Conservation (phyloP, 225 moss, liverwort and hornwort genomes). For the Marchantia paleacea region DNA sequence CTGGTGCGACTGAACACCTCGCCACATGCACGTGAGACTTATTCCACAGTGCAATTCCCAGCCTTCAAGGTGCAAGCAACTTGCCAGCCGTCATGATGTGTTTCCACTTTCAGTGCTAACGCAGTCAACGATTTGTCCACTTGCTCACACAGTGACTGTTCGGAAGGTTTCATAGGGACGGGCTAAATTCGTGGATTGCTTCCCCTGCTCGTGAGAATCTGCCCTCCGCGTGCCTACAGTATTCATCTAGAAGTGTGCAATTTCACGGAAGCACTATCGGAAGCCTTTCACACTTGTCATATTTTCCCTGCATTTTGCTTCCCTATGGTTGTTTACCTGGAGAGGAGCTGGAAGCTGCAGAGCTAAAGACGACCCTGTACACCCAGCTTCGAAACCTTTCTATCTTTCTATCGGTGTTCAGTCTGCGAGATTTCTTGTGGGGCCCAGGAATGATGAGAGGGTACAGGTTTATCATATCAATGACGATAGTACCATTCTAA, state of each 20-base stretch:
- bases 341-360: background rate
- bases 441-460: background rate
- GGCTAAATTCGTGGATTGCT: background rate
- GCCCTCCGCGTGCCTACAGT: conserved; percentile 1
- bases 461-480: background rate
- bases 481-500: background rate
- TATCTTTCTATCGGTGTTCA: background rate
- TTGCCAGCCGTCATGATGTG: background rate
- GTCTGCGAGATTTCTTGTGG: background rate
- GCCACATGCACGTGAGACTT: too few species aligned
- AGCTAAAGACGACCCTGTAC: background rate
- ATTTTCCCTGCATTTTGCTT: background rate
- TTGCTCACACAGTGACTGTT: background rate
- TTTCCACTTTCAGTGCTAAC: background rate
- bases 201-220: background rate
- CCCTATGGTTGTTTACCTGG: background rate
- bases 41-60: too few species aligned
- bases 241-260: background rate
- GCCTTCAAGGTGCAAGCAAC: background rate
- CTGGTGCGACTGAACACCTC: too few species aligned
- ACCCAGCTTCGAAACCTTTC: background rate
- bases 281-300: background rate
- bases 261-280: background rate
- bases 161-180: background rate
- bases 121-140: background rate